Base-by-base conservation (phyloP, 768 basidiomycete species). In the Boletus pseudopeckii region DNA sequence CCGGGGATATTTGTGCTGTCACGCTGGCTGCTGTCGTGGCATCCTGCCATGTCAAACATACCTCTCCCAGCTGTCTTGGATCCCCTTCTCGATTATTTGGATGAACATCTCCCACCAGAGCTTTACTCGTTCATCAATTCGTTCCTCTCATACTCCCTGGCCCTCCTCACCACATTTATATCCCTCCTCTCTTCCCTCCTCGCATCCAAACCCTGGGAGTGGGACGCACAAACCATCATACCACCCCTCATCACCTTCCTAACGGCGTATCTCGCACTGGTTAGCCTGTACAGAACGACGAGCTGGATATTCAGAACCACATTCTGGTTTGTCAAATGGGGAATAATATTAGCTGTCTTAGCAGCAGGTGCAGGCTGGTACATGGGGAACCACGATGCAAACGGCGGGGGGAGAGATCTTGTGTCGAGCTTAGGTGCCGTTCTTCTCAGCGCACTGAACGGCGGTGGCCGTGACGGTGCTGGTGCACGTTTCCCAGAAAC, bases 281-380 rank as follows among this genome's bases (percentile, higher is more conserved):
- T 84, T 39, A 88, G 83, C 65, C 69, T 90, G 48, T 90, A 90
- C 71, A 85, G 88, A 55, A 91, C 90, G 5, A 85, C 89, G 13
- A 78, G 77, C 22, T 91, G 86, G 84, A 75, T 87, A 61, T 71
- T 91, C 57, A 80, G 86, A 55, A 81, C 80, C 33, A 74, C 71
- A 26, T 68, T 90, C 58, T 90, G 80, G 77, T 78, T 89, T 62
- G 66, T 88, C 62, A 92, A 92, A 71, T 92, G 90, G 90, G 86
- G 85, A 22, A 71, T 75, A 11, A 71, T 92, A 44, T 55, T 89
- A 9, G 79, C 75, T 13, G 69, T 75, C 2, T 61, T 85, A 8
- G 76, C 79, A n/a, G 84, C 78, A 7, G 76, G 74, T 8, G 65
- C 71, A 15, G 83, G 82, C 10, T 89, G 81, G 79, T 70, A 81